Base-by-base conservation (phyloP, 2,329 filamentous ascomycete species). In the Plectosphaerella plurivora region DNA sequence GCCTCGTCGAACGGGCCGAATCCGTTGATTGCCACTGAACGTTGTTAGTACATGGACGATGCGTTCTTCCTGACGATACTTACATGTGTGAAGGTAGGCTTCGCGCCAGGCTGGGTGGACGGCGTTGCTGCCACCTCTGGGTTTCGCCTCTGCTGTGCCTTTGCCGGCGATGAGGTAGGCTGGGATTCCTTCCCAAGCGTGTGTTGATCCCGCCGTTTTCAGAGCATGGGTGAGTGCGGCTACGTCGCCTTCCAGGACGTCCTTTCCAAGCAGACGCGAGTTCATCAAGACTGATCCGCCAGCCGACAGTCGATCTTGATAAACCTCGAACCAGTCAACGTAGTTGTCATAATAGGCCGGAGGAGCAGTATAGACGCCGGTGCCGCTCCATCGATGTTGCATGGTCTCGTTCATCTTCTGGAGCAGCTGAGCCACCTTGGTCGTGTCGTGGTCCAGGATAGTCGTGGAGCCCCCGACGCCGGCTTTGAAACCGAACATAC, bases 401-500 rank as follows among this genome's bases (percentile, higher is more conserved):
- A 75, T 60, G 18, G 72, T 70, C 0, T 65, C 60, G 15, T 75
- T 59, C 4, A 74, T 56, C 0, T 70, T 68, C 0, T 62, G 62
- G 45, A 74, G 63, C 1, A 73, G 54, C 0, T 52, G 53, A 0
- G 58, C 55, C 44, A 66, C 60, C 2, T 55, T 63, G 0, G 55
- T 61, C 1, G 53, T 57, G 3, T 68, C 61, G 35, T 49, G 47
- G 10, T 15, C 18, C 10, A 41, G 35, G 8, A 41, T 20, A 65
- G 97, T 89, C 45, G 91, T 89, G 45, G 93, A 88, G 44, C 94
- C 94, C 57, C 97, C 97, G 41, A 97, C 78, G n/a, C 89, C 89
- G 28, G 93, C 91, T 67, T 97, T 93, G 39, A 95, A 80, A 63
- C 94, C 96, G 72, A 87, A 87, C 63, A 97, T 90, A 20, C 35